Percentiles rank a stretch among this genome's conserved stretches.
phyloP scores from a whole-genome alignment of 2,329 filamentous ascomycete genomes.

The Xylariaceae sp. region DNA sequence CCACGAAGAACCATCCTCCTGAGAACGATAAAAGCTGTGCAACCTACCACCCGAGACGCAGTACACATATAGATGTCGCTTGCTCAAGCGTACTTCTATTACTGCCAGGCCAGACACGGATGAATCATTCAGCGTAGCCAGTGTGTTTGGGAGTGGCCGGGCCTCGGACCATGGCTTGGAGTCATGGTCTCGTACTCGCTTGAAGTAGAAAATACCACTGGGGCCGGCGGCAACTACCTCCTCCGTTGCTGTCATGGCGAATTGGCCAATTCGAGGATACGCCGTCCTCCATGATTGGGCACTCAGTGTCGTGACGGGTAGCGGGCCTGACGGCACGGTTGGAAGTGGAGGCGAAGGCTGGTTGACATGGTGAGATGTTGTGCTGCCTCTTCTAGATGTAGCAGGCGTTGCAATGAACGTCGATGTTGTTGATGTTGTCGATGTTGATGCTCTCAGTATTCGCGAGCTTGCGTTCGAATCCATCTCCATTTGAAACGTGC shows the following conservation, averaged over 20 bases:
- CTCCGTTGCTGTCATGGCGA: conserved; percentile 23
- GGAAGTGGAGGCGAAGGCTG: too few species aligned
- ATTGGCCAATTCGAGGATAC: conserved; percentile 31
- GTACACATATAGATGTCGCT: conserved; percentile 21
- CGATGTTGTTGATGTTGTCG: neutral
- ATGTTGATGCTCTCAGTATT: too few species aligned
- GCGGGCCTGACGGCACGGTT: conserved; percentile 12
- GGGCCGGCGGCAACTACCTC: conserved; percentile 29
- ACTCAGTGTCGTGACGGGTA: conserved; percentile 23
- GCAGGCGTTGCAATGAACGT: neutral
- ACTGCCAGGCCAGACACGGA: conserved; percentile 30
- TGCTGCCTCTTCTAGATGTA: neutral
- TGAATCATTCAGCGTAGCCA: conserved; percentile 21
- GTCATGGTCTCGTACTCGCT: conserved; percentile 24
- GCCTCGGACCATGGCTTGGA: conserved; percentile 28
- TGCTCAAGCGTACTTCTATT: neutral
- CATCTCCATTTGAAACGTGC: too few species aligned
- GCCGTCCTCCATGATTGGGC: conserved; percentile 25
- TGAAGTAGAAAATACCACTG: conserved; percentile 30
- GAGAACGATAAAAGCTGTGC: conserved; percentile 21
- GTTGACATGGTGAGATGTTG: too few species aligned
- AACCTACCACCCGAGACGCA: conserved; percentile 28
- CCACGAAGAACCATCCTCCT: conserved; percentile 18
- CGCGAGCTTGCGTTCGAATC: too few species aligned
- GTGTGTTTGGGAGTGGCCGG: conserved; percentile 18